Conservation (phyloP, 2,329 filamentous ascomycete species). For the Aspergillus piperis region DNA sequence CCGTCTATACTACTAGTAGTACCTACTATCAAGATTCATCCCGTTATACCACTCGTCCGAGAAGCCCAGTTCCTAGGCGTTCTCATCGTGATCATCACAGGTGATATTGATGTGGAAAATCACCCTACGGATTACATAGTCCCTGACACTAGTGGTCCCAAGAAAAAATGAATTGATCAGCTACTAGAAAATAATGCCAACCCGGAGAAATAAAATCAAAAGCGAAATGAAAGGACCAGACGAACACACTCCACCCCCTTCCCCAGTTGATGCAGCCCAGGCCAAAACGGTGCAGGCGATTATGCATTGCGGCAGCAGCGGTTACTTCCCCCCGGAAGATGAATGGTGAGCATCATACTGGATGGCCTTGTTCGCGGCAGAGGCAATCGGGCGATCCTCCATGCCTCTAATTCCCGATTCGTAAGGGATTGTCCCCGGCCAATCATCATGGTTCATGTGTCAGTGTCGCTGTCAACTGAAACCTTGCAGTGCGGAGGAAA, state of each 20-base stretch:
- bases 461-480: not conserved
- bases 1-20: not conserved
- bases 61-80: not conserved
- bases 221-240: not conserved
- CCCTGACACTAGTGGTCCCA: not conserved
- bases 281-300: slow-evolving; percentile 3
- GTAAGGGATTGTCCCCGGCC: slow-evolving; percentile 2
- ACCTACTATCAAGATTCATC: not conserved
- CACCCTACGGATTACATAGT: not conserved
- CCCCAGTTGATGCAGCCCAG: slow-evolving; percentile 3
- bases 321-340: slow-evolving; percentile 6
- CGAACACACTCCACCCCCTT: not conserved
- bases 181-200: not conserved
- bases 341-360: not conserved
- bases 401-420: not conserved
- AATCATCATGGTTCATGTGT: not conserved
- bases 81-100: not conserved
- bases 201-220: not conserved
- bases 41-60: not conserved
- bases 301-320: slow-evolving; percentile 20
- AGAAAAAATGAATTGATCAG: not conserved
- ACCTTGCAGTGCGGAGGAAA: slow-evolving; percentile 12
- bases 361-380: not conserved
- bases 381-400: slow-evolving; percentile 17
- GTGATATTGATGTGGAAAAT: not conserved